phyloP scores from a whole-genome alignment of 1,139 yeast species.

The Scheffersomyces illinoinensis region DNA sequence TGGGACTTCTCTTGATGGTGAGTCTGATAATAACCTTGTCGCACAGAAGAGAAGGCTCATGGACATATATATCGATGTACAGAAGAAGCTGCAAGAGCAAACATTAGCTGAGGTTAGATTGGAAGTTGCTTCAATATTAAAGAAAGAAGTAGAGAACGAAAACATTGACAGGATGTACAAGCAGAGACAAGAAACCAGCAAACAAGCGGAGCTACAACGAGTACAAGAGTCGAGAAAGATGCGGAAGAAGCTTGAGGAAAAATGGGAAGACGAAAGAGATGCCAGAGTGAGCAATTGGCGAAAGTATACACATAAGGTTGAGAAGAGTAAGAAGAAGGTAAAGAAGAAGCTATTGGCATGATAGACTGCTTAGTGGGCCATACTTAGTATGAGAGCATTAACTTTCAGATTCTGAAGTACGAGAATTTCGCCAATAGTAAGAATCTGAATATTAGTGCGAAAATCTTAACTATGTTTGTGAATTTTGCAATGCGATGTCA shows the following conservation, averaged over 20 bases:
- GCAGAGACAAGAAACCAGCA: conserved; percentile 28
- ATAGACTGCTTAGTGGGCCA: background rate
- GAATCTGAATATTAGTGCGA: background rate
- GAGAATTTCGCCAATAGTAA: background rate
- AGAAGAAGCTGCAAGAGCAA: conserved; percentile 35
- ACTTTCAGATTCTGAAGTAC: background rate
- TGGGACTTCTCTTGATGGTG: conserved; percentile 8
- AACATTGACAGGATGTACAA: conserved; percentile 35
- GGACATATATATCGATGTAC: conserved; percentile 41
- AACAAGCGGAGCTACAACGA: conserved; percentile 24
- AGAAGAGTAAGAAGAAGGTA: conserved; percentile 41
- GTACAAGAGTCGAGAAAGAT: conserved; percentile 38
- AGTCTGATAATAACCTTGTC: conserved; percentile 18
- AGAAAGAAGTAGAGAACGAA: conserved; percentile 33
- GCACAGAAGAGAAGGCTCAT: conserved; percentile 40
- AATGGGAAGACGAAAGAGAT: conserved; percentile 68
- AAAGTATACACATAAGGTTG: conserved; percentile 43
- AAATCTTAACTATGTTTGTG: background rate
- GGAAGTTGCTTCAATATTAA: conserved; percentile 35
- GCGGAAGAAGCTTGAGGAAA: conserved; percentile 41
- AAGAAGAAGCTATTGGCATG: conserved; percentile 40
- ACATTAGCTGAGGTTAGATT: conserved; percentile 19
- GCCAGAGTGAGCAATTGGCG: conserved; percentile 65
- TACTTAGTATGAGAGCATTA: background rate
- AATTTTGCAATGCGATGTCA: background rate